Conservation (phyloP, 176 grass and related monocot species). For the Zoysia pacifica region DNA sequence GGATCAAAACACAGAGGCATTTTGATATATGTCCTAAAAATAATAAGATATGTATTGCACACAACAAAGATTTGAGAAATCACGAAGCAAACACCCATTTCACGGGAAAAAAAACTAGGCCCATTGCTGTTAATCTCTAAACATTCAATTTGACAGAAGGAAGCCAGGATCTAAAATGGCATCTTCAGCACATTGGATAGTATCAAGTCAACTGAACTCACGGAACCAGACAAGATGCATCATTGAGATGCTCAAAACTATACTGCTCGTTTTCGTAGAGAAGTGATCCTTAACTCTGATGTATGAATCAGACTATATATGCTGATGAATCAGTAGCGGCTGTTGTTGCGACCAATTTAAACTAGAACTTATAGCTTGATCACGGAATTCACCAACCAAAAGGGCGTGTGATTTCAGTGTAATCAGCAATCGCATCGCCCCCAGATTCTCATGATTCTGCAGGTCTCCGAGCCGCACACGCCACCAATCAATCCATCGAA, state of each 20-base stretch:
- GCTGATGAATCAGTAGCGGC: background rate
- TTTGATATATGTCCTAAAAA: background rate
- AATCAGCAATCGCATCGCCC: slow-evolving; percentile 10
- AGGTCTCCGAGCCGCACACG: background rate
- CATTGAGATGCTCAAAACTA: background rate
- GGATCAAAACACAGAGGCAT: background rate
- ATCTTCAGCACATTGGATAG: background rate
- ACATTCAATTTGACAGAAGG: background rate
- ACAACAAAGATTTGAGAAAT: background rate
- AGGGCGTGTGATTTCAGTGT: background rate
- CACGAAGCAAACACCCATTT: background rate
- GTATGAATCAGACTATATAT: background rate
- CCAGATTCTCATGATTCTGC: background rate
- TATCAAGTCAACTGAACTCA: background rate
- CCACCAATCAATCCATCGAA: background rate
- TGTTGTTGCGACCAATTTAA: background rate
- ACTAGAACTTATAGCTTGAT: background rate
- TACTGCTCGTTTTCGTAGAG: background rate
- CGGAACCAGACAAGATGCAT: background rate
- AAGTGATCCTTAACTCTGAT: background rate
- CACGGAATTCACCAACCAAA: background rate
- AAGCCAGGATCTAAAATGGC: background rate
- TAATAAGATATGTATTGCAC: background rate
- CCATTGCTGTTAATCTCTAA: slow-evolving; percentile 10
- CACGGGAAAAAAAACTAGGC: slow-evolving; percentile 2